Percentiles rank a stretch among this genome's conserved stretches.
Evolutionary conservation across 2,329 filamentous ascomycete species (phyloP).

Genomic region (Botryotinia globosa): DNA sequence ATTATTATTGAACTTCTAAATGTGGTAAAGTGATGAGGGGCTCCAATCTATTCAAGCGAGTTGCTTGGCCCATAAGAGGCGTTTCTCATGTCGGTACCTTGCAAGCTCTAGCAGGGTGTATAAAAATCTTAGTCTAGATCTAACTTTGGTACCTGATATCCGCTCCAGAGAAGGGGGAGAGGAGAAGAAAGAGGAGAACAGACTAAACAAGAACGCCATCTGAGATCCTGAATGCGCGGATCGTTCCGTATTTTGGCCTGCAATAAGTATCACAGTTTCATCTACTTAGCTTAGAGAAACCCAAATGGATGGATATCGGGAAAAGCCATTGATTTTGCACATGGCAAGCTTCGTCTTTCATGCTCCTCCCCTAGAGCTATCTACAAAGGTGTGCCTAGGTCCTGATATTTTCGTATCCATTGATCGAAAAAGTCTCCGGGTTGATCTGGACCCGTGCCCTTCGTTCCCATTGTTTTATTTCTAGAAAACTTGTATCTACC

Average conservation of each 20-base stretch:
- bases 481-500: constrained; percentile 11
- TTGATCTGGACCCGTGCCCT: constrained; percentile 1
- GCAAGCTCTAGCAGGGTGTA: background rate
- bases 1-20: background rate
- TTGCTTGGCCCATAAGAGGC: background rate
- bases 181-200: background rate
- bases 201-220: background rate
- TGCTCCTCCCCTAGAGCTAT: constrained; percentile 5
- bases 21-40: background rate
- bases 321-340: background rate
- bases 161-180: background rate
- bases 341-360: background rate
- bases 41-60: background rate
- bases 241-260: background rate
- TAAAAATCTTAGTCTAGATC: background rate
- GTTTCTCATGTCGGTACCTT: constrained; percentile 4
- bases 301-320: background rate
- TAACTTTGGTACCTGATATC: background rate
- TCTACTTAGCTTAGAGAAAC: background rate
- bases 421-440: constrained; percentile 1
- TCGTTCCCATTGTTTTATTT: constrained; percentile 9
- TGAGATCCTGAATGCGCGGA: background rate
- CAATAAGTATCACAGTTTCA: constrained; percentile 3
- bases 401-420: background rate
- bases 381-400: background rate